Percentiles rank a stretch among this genome's conserved stretches.
phyloP scores from a whole-genome alignment of 352 stramenopile species.

The Elongisporangium prolatum region DNA sequence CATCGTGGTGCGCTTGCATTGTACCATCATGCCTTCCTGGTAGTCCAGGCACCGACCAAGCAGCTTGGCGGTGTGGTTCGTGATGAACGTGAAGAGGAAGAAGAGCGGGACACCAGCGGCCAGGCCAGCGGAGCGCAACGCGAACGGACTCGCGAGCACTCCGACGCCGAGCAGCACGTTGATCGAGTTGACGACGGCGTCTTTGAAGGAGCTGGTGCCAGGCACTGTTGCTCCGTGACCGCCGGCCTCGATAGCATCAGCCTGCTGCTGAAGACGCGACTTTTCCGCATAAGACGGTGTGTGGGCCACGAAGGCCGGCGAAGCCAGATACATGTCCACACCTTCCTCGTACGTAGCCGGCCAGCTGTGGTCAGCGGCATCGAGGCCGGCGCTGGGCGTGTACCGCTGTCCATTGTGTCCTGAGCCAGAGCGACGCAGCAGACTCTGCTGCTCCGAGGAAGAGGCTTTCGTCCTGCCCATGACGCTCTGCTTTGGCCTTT shows the following conservation, averaged over 20 bases:
- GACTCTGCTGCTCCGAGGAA: not conserved
- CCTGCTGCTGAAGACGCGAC: not conserved
- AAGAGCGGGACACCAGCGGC: slow-evolving; percentile 70
- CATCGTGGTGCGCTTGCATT: not conserved
- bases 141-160: slow-evolving; percentile 81
- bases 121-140: slow-evolving; percentile 70
- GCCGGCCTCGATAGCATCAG: not conserved
- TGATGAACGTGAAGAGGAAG: slow-evolving; percentile 80
- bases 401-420: not conserved
- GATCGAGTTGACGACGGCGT: slow-evolving; percentile 80
- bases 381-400: not conserved
- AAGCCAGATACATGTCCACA: slow-evolving; percentile 18
- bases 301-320: not conserved
- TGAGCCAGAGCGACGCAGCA: not conserved
- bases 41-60: slow-evolving; percentile 77
- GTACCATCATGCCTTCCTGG: slow-evolving; percentile 72
- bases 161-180: slow-evolving; percentile 85
- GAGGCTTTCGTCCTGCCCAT: not conserved
- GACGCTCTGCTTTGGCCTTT: not conserved
- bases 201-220: slow-evolving; percentile 66
- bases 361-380: slow-evolving; percentile 39
- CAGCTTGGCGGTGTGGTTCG: slow-evolving; percentile 83
- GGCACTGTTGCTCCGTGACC: slow-evolving; percentile 8
- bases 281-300: not conserved
- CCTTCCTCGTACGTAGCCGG: slow-evolving; percentile 74